Percentiles rank a stretch among this genome's conserved stretches.
These are phyloP conservation scores for Cladobotryum protrusum DNA, from an alignment of 2,329 filamentous ascomycete genomes.

Conservation along the genomic window DNA sequence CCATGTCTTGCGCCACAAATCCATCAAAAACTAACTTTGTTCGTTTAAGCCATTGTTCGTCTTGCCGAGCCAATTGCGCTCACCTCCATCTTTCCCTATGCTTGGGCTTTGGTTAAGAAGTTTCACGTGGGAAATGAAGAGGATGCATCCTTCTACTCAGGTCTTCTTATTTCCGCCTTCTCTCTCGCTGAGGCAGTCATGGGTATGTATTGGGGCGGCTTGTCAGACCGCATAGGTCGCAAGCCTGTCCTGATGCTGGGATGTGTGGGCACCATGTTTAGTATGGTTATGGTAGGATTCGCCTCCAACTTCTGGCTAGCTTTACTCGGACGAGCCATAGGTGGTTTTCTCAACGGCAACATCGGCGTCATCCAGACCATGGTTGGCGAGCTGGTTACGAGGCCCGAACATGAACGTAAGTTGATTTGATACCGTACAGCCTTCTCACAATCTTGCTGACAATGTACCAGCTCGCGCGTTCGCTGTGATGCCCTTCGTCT, in stretches of 20 bases:
- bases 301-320: conserved; percentile 80
- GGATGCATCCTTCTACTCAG: conserved; percentile 83
- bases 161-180: conserved; percentile 80
- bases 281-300: conserved; percentile 76
- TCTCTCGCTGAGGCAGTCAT: conserved; percentile 76
- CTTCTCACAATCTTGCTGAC: conserved; percentile 11
- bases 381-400: conserved; percentile 81
- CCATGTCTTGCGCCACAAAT: not conserved
- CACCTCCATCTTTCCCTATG: conserved; percentile 90
- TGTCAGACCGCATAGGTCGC: conserved; percentile 76
- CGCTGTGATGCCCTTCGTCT: conserved; percentile 90
- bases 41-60: conserved; percentile 70
- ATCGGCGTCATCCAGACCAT: conserved; percentile 89
- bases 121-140: conserved; percentile 65
- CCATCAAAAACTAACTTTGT: conserved; percentile 13
- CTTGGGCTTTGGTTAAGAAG: conserved; percentile 74
- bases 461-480: conserved; percentile 65
- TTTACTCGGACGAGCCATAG: conserved; percentile 66
- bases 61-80: conserved; percentile 89
- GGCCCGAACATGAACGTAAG: conserved; percentile 79
- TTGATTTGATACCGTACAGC: conserved; percentile 17
- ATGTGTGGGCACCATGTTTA: conserved; percentile 74
- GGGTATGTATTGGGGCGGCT: conserved; percentile 79
- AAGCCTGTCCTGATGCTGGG: conserved; percentile 81
- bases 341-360: conserved; percentile 83